A percentile compares a stretch with the other conserved stretches of the same genome.
Conservation (phyloP, 169 alveolate species). For the Cryptosporidium sp. region DNA sequence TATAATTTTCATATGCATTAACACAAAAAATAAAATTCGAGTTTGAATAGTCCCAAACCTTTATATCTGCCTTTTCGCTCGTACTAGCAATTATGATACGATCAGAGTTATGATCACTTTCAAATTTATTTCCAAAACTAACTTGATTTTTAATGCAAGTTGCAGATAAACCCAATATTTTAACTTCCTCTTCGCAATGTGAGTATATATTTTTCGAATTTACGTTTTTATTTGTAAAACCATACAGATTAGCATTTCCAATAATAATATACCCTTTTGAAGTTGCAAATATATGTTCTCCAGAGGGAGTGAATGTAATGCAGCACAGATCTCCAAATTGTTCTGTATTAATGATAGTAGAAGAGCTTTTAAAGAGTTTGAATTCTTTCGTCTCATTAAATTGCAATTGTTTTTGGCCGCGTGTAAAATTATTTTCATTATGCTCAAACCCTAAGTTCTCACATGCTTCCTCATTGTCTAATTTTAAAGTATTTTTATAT, state of each 20-base stretch:
- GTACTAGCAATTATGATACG: constrained; percentile 46
- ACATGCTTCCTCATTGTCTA: neutral
- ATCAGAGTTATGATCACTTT: neutral
- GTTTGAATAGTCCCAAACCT: constrained; percentile 41
- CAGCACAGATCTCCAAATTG: constrained; percentile 24
- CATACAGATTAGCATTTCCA: neutral
- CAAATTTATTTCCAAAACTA: neutral
- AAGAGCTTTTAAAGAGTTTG: neutral
- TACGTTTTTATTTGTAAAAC: neutral
- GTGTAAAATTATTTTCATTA: neutral
- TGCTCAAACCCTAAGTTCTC: neutral
- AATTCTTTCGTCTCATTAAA: neutral
- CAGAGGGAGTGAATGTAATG: constrained; percentile 32
- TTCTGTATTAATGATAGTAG: neutral
- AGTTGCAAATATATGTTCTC: constrained; percentile 25
- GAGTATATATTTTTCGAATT: constrained; percentile 1
- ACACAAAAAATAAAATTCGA: constrained; percentile 4
- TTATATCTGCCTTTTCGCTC: constrained; percentile 37
- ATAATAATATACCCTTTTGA: constrained; percentile 53
- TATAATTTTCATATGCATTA: constrained; percentile 32
- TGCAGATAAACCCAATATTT: constrained; percentile 4
- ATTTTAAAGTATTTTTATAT: neutral
- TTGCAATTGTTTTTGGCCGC: neutral
- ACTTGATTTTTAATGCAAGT: neutral
- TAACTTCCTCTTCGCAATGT: constrained; percentile 9